These are phyloP conservation scores for Penicillium daleae DNA, from an alignment of 495 filamentous ascomycete species.

Conservation along the genomic window DNA sequence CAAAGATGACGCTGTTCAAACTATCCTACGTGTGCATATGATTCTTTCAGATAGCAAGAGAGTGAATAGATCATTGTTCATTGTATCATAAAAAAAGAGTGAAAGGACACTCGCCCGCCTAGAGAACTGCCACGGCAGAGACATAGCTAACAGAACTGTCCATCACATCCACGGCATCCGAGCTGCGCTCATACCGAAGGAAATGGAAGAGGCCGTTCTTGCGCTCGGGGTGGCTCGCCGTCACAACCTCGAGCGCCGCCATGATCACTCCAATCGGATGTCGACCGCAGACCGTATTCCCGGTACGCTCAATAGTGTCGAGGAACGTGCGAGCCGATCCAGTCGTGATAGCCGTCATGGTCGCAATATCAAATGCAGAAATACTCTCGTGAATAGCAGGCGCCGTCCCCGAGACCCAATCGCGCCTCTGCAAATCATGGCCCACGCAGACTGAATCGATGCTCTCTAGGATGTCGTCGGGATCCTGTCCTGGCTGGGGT, in stretches of 20 bases:
- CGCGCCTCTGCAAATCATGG: constrained; percentile 41
- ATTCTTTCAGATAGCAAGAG: neutral
- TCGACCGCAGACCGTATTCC: constrained; percentile 92
- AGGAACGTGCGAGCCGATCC: constrained; percentile 73
- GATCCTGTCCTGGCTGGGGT: constrained; percentile 43
- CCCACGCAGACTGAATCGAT: constrained; percentile 42
- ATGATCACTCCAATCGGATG: constrained; percentile 96
- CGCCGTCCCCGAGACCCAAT: constrained; percentile 38
- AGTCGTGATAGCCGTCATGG: constrained; percentile 80
- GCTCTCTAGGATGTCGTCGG: constrained; percentile 28
- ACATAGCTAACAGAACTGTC: constrained; percentile 98
- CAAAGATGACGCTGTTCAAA: neutral
- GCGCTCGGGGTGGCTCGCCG: constrained; percentile 25
- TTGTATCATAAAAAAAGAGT: neutral
- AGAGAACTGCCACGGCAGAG: constrained; percentile 48
- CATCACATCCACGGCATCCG: constrained; percentile 64
- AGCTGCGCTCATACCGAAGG: constrained; percentile 89
- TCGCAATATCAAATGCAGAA: constrained; percentile 73
- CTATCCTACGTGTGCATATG: neutral
- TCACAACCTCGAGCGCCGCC: constrained; percentile 75
- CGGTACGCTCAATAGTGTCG: constrained; percentile 67
- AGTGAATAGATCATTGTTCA: neutral
- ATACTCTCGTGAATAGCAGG: constrained; percentile 86
- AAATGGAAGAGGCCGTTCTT: constrained; percentile 75
- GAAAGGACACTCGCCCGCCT: neutral